Conservation (phyloP, 345 rosid genomes). For the Garcia nutans region DNA sequence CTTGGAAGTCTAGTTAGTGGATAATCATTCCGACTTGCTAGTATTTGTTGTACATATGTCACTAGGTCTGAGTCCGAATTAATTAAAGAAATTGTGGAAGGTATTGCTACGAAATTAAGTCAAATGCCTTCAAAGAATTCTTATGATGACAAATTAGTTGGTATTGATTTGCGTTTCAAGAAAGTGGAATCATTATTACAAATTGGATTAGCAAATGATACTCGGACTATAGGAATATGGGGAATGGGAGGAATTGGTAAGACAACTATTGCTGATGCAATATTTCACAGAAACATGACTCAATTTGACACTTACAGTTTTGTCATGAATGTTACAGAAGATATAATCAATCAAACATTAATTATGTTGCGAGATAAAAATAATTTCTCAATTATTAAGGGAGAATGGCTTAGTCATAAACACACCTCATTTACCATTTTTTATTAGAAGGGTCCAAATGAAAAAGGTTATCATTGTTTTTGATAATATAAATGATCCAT, state of each 20-base stretch:
- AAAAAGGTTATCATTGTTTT: background rate
- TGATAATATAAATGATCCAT: background rate
- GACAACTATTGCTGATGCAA: background rate
- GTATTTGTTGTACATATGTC: too few species aligned
- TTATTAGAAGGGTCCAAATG: too few species aligned
- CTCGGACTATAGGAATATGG: background rate
- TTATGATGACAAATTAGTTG: background rate
- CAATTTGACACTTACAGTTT: background rate
- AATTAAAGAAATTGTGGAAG: background rate
- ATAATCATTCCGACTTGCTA: too few species aligned
- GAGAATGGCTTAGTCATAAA: too few species aligned
- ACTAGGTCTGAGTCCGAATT: too few species aligned
- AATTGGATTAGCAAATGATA: background rate
- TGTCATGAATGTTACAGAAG: too few species aligned
- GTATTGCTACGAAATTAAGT: background rate
- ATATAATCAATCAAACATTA: too few species aligned
- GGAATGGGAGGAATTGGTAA: background rate
- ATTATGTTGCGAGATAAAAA: too few species aligned
- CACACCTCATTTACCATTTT: too few species aligned
- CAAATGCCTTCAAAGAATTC: background rate
- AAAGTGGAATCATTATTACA: background rate
- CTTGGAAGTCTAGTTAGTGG: too few species aligned
- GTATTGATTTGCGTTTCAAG: background rate
- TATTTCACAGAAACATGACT: background rate
- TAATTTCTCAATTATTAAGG: too few species aligned